A percentile compares a stretch with the other conserved stretches of the same genome.
Evolutionary conservation across 2,329 filamentous ascomycete species (phyloP).

Genomic region (Colletotrichum cordylinicola): DNA sequence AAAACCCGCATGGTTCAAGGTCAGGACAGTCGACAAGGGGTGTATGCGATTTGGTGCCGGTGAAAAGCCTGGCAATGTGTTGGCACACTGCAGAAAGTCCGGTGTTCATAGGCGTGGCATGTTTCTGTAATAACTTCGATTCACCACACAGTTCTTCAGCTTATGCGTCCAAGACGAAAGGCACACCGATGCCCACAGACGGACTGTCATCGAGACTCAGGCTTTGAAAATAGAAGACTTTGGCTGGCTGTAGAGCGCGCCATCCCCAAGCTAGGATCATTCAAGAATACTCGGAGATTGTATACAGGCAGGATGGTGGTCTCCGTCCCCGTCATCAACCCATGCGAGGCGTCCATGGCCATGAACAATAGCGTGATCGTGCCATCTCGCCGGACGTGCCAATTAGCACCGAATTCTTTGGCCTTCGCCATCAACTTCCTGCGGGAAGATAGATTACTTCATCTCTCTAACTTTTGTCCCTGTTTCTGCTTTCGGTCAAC

Average conservation of each 20-base stretch:
- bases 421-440: too few species aligned
- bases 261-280: not conserved
- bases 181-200: not conserved
- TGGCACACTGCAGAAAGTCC: not conserved
- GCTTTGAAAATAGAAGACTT: not conserved
- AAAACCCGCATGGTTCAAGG: not conserved
- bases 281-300: not conserved
- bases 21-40: not conserved
- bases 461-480: too few species aligned
- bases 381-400: too few species aligned
- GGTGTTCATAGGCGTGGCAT: not conserved
- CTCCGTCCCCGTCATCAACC: not conserved
- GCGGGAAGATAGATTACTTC: too few species aligned
- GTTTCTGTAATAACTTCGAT: not conserved
- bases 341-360: not conserved
- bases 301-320: not conserved
- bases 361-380: not conserved
- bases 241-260: not conserved
- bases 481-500: too few species aligned
- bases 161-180: not conserved
- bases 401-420: too few species aligned
- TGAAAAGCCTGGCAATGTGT: not conserved
- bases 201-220: not conserved
- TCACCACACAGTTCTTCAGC: not conserved
- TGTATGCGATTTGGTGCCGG: not conserved